Percentiles rank a stretch among this genome's conserved stretches.
Conservation (phyloP, 139 green algal species). For the Chlamydomonas sp. region DNA sequence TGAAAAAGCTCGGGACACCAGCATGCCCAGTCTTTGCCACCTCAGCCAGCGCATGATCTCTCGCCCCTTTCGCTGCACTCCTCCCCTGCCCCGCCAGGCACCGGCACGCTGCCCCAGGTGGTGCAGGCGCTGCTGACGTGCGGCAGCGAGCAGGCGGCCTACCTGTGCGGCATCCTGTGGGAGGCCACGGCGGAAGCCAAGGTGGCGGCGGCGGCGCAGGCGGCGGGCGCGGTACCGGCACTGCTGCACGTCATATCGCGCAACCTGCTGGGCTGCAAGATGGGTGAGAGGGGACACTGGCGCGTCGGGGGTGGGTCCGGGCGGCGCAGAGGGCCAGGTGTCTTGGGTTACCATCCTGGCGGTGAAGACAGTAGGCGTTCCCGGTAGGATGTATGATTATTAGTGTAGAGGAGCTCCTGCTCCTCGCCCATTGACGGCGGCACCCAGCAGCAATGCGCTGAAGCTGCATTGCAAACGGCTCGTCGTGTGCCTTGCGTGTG, state of each 20-base stretch:
- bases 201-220: constrained; percentile 36
- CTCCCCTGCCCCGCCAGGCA: constrained; percentile 11
- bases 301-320: too few species aligned
- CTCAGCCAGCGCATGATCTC: not conserved
- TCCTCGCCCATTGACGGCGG: too few species aligned
- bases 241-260: constrained; percentile 49
- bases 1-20: not conserved
- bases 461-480: too few species aligned
- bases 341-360: too few species aligned
- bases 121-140: constrained; percentile 27
- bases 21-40: too few species aligned
- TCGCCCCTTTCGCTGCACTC: not conserved
- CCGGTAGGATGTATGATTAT: too few species aligned
- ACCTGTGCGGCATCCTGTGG: constrained; percentile 59
- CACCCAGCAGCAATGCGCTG: too few species aligned
- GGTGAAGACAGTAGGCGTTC: too few species aligned
- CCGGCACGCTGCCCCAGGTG: constrained; percentile 21
- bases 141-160: constrained; percentile 50
- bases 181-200: constrained; percentile 47
- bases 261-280: constrained; percentile 26
- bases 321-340: too few species aligned
- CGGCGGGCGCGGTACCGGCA: constrained; percentile 16
- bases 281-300: not conserved
- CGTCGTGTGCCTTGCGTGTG: not conserved
- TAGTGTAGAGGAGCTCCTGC: too few species aligned